Evolutionary conservation across 257 asterid species (phyloP).

Genomic region (Fraxinus anomala): DNA sequence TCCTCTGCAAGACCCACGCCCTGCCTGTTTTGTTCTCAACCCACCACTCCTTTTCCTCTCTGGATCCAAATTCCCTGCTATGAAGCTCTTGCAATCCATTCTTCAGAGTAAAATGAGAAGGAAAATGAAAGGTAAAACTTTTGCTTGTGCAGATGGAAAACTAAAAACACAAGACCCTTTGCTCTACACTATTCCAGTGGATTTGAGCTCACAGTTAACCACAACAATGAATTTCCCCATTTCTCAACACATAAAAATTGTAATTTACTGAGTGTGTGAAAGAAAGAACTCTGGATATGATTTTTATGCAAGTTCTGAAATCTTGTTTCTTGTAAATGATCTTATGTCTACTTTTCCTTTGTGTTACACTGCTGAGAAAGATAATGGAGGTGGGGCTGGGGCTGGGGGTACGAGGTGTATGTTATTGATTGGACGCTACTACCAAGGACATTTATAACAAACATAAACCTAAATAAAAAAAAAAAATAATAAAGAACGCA

Average conservation of each 20-base stretch:
- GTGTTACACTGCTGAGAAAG: conserved; percentile 29
- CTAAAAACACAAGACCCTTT: conserved; percentile 19
- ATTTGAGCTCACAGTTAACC: conserved; percentile 70
- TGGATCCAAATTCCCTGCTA: conserved; percentile 78
- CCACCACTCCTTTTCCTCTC: conserved; percentile 92
- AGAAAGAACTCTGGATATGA: conserved; percentile 14
- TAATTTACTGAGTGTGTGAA: conserved; percentile 19
- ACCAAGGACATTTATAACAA: too few relatives aligned
- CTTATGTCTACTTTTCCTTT: conserved; percentile 35
- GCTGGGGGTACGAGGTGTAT: conserved; percentile 13
- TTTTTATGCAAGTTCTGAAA: conserved; percentile 13
- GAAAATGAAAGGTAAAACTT: neutral
- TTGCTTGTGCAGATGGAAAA: conserved; percentile 9
- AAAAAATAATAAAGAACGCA: neutral
- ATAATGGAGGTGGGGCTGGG: conserved; percentile 35
- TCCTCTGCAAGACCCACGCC: conserved; percentile 98
- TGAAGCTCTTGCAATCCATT: conserved; percentile 61
- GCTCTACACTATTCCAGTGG: conserved; percentile 84
- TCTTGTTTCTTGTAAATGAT: conserved; percentile 39
- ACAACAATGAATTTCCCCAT: conserved; percentile 68
- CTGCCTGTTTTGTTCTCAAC: conserved; percentile 93
- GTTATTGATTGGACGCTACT: neutral
- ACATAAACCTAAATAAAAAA: too few relatives aligned
- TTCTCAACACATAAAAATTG: conserved; percentile 24
- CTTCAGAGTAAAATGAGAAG: conserved; percentile 29